Base-by-base conservation (phyloP, 23 red algal genomes). In the Rhodosorus marinus region DNA sequence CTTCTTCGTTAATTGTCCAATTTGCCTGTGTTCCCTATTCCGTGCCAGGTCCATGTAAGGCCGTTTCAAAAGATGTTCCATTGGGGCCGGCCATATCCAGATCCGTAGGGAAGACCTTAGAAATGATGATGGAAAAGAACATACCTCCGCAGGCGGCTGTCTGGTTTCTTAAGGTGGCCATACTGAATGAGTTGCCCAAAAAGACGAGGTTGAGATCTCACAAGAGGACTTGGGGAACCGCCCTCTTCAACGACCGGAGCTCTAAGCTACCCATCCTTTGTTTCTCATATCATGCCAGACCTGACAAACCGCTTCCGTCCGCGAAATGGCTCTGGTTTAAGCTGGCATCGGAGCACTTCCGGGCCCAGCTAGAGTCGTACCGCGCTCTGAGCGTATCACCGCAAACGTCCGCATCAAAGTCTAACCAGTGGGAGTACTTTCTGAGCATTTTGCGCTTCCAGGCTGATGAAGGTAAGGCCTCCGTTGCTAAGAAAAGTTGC, bases 381-480 rank as follows among this genome's bases (percentile, higher is more conserved):
- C 48, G 75, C 0, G 52, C 49, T 4, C 48, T 54, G 4, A 49
- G 57, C 24, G 58, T 47, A 5, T 33, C 75, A 21, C 2, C 0
- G 47, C 22, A 26, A 2, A 26, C 47, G 3, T 22, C 47, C 0
- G 46, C 60, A 20, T 26, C 49, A 26, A 63, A 63, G 1, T 56
- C 61, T 8, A 21, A 50, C 9, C 59, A 67, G 17, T 81, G 75
- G 75, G 22, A 56, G 21, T 81, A 81, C 30, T 55, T 81, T 0
- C 55, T 81, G 1, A 55, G 67, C 31, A 63, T 81, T 2, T 63
- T 59, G 11, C 52, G 75, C 20, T 81, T 63, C 64, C 75, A 81
- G 53, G 75, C 64, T 27, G 75, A 81, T 49, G 75, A 81, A 31
- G 75, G 51, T n/a, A n/a, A n/a, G n/a, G n/a, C n/a, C n/a, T n/a